phyloP scores from a whole-genome alignment of 345 rosid species.

The Excoecaria cochinchinensis region DNA sequence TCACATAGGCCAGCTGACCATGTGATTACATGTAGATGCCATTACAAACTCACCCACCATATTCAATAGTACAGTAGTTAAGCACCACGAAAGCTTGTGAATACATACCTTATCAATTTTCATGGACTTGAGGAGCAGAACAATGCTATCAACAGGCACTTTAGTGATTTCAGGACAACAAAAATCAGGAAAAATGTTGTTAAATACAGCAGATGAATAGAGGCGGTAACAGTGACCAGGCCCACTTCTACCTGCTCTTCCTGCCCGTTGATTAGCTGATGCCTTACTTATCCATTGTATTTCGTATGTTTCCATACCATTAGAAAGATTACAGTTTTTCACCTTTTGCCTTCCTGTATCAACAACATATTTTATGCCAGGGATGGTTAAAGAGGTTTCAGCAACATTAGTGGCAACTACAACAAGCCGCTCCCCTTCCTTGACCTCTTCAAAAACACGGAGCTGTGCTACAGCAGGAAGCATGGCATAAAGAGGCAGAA shows the following conservation, averaged over 20 bases:
- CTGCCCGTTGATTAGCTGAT: slow-evolving; percentile 91
- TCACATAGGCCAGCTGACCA: too few relatives aligned
- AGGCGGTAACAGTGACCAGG: slow-evolving; percentile 95
- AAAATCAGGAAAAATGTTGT: slow-evolving; percentile 69
- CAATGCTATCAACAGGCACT: slow-evolving; percentile 79
- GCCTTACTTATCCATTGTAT: slow-evolving; percentile 92
- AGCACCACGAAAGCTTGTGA: slow-evolving; percentile 11
- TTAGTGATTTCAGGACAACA: slow-evolving; percentile 77
- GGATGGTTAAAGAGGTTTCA: slow-evolving; percentile 91
- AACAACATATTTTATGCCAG: slow-evolving; percentile 89
- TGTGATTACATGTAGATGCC: neutral
- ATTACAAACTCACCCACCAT: neutral
- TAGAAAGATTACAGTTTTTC: slow-evolving; percentile 65
- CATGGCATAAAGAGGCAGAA: slow-evolving; percentile 91
- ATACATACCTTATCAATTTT: slow-evolving; percentile 61
- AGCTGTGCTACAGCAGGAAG: slow-evolving; percentile 86
- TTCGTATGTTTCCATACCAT: slow-evolving; percentile 75
- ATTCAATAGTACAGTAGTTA: neutral
- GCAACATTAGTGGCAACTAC: slow-evolving; percentile 94
- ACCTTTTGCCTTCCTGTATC: slow-evolving; percentile 92
- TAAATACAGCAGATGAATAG: slow-evolving; percentile 77
- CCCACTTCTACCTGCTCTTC: slow-evolving; percentile 95
- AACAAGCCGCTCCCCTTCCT: slow-evolving; percentile 81
- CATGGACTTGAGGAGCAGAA: slow-evolving; percentile 89
- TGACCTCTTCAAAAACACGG: slow-evolving; percentile 65